These are phyloP conservation scores for Pulveroboletus ravenelii DNA, from an alignment of 768 basidiomycete species.

Conservation along the genomic window DNA sequence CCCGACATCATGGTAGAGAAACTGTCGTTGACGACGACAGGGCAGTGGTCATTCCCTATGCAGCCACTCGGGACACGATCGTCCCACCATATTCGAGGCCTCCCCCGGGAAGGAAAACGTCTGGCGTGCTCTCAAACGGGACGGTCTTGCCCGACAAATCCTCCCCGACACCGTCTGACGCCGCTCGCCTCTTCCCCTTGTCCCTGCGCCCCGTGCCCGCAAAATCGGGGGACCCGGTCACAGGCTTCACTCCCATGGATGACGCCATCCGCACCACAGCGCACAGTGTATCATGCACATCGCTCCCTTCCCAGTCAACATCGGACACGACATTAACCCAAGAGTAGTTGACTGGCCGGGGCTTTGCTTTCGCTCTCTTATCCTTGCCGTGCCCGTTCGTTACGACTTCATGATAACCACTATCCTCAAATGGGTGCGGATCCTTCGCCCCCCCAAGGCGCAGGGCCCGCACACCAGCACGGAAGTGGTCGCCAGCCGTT, in stretches of 20 bases:
- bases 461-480: slow-evolving; percentile 64
- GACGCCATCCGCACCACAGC: slow-evolving; percentile 37
- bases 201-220: slow-evolving; percentile 5
- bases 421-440: slow-evolving; percentile 23
- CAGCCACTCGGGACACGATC: slow-evolving; percentile 33
- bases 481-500: slow-evolving; percentile 66
- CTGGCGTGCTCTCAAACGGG: slow-evolving; percentile 34
- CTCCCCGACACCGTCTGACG: slow-evolving; percentile 17
- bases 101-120: slow-evolving; percentile 25
- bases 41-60: slow-evolving; percentile 6
- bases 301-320: slow-evolving; percentile 78
- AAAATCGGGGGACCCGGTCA: slow-evolving; percentile 22
- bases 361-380: slow-evolving; percentile 30
- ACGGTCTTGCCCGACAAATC: slow-evolving; percentile 25
- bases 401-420: slow-evolving; percentile 21
- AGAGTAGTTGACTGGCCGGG: slow-evolving; percentile 61
- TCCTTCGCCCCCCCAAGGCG: slow-evolving; percentile 30
- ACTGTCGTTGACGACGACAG: background rate
- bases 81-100: slow-evolving; percentile 32
- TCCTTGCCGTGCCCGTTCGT: slow-evolving; percentile 22
- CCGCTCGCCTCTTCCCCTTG: slow-evolving; percentile 28
- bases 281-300: slow-evolving; percentile 52
- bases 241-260: slow-evolving; percentile 30
- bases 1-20: background rate
- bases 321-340: slow-evolving; percentile 82